A percentile compares a stretch with the other conserved stretches of the same genome.
Evolutionary conservation across 2,329 filamentous ascomycete genomes (phyloP).

Genomic region (Fusarium albosuccineum): DNA sequence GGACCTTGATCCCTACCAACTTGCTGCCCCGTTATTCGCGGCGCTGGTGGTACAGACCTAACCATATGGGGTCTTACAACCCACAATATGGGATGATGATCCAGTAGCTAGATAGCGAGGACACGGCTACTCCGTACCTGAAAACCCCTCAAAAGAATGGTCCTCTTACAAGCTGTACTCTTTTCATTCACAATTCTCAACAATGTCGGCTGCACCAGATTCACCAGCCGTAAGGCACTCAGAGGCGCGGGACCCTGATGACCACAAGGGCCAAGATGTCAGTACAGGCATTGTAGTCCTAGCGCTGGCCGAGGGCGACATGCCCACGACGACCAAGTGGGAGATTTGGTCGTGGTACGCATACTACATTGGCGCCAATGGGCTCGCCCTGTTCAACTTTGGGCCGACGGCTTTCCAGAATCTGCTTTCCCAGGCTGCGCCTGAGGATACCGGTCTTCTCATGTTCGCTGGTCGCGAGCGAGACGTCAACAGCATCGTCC

Average conservation of each 20-base stretch:
- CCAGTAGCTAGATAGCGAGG: too few relatives aligned
- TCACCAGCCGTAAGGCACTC: neutral
- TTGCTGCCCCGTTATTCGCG: too few relatives aligned
- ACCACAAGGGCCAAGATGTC: constrained; percentile 14
- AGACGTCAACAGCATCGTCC: constrained; percentile 74
- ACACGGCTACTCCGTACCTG: too few relatives aligned
- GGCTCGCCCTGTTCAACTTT: constrained; percentile 73
- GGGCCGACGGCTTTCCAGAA: constrained; percentile 75
- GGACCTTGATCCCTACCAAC: too few relatives aligned
- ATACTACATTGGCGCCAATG: constrained; percentile 77
- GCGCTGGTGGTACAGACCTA: too few relatives aligned
- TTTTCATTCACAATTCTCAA: neutral
- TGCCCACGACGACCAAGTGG: constrained; percentile 28
- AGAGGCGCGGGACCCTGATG: constrained; percentile 8
- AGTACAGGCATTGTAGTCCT: constrained; percentile 28
- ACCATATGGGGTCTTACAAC: too few relatives aligned
- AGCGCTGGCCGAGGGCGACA: constrained; percentile 25
- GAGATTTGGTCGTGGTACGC: constrained; percentile 48
- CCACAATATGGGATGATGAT: too few relatives aligned
- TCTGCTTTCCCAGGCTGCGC: constrained; percentile 71
- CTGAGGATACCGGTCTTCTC: constrained; percentile 63
- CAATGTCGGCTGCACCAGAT: constrained; percentile 5
- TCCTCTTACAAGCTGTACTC: too few relatives aligned
- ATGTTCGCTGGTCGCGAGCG: constrained; percentile 67
- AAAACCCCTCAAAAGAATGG: too few relatives aligned